Conservation (phyloP, 73 alveolate genomes). For the Blepharisma japonicum region DNA sequence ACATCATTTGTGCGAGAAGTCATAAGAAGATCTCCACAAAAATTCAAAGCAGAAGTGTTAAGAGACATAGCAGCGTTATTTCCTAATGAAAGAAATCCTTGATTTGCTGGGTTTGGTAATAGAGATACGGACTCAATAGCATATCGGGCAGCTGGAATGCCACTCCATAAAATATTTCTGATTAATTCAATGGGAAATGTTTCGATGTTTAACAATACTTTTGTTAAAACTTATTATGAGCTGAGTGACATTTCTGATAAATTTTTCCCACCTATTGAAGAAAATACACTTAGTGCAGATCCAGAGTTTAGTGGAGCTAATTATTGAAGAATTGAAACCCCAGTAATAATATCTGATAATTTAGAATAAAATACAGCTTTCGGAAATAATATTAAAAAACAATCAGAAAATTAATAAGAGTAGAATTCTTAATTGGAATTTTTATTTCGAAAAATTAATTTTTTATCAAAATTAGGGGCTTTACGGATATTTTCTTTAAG, state of each 20-base stretch:
- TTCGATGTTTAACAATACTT: background rate
- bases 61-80: constrained; percentile 24
- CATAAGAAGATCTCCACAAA: constrained; percentile 16
- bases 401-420: no score
- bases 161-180: constrained; percentile 48
- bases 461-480: no score
- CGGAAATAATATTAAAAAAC: no score
- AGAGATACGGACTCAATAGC: constrained; percentile 74
- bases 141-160: constrained; percentile 48
- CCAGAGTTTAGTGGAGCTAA: background rate
- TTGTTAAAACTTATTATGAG: background rate
- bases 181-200: constrained; percentile 37
- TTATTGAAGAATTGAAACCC: background rate
- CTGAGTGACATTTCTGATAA: background rate
- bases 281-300: background rate
- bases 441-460: no score
- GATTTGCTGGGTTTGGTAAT: constrained; percentile 46
- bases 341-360: no score
- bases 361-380: no score
- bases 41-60: background rate
- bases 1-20: constrained; percentile 77
- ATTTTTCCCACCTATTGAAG: constrained; percentile 6
- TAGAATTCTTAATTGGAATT: no score
- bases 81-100: constrained; percentile 18
- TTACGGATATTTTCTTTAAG: no score